These are phyloP conservation scores for Daldinia concentrica DNA, from an alignment of 495 filamentous ascomycete species.

Conservation along the genomic window DNA sequence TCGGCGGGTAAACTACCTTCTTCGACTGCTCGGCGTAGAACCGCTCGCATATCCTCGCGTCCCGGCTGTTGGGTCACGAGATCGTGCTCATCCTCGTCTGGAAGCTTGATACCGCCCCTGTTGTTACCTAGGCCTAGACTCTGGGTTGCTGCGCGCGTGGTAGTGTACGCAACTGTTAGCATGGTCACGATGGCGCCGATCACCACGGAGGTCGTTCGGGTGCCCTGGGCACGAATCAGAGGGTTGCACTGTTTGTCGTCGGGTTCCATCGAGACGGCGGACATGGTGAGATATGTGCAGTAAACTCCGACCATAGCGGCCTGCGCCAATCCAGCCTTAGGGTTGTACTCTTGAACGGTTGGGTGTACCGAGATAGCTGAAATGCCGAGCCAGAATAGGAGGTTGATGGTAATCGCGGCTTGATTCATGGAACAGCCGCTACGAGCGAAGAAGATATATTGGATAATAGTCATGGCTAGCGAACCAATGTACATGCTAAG, in stretches of 20 bases:
- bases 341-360: constrained; percentile 88
- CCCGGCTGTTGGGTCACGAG: constrained; percentile 89
- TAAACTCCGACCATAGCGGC: constrained; percentile 97
- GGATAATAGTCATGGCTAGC: constrained; percentile 91
- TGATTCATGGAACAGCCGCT: constrained; percentile 94
- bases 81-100: constrained; percentile 81
- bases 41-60: constrained; percentile 92
- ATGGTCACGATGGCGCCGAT: constrained; percentile 95
- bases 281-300: constrained; percentile 98
- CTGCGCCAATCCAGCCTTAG: constrained; percentile 92
- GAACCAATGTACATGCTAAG: constrained; percentile 92
- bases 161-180: constrained; percentile 97
- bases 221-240: constrained; percentile 84
- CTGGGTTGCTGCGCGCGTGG: constrained; percentile 94
- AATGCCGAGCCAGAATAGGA: constrained; percentile 82
- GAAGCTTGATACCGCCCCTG: constrained; percentile 64
- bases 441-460: constrained; percentile 95
- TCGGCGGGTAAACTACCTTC: constrained; percentile 90
- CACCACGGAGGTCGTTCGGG: constrained; percentile 87
- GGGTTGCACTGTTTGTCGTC: constrained; percentile 96
- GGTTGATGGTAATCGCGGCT: constrained; percentile 77
- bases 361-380: constrained; percentile 90
- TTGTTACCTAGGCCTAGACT: constrained; percentile 80
- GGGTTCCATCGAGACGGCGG: constrained; percentile 97
- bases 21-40: constrained; percentile 89